These are phyloP conservation scores for Fusarium abutilonis DNA, from an alignment of 2,329 filamentous ascomycete genomes.

Conservation along the genomic window DNA sequence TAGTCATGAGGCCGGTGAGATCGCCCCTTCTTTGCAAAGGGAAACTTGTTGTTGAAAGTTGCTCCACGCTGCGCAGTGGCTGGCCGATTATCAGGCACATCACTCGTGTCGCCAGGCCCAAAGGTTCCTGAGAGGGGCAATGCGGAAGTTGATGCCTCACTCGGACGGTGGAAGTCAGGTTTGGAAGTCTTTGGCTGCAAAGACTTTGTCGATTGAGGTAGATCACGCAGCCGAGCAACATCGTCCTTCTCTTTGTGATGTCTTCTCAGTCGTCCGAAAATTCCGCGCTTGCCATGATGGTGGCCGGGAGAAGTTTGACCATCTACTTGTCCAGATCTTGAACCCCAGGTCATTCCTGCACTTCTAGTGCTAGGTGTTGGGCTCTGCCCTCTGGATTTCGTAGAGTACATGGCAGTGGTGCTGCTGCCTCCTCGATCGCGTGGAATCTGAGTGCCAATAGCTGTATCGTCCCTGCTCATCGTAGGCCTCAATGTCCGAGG, in stretches of 20 bases:
- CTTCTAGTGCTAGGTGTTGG: constrained; percentile 81
- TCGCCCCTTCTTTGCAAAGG: constrained; percentile 67
- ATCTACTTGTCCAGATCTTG: constrained; percentile 60
- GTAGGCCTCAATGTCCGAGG: constrained; percentile 74
- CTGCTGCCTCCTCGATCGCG: constrained; percentile 62
- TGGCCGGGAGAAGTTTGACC: constrained; percentile 68
- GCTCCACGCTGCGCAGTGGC: constrained; percentile 51
- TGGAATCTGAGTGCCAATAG: constrained; percentile 55
- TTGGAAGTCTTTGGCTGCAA: constrained; percentile 62
- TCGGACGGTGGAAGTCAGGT: constrained; percentile 55
- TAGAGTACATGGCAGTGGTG: constrained; percentile 55
- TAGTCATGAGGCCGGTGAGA: constrained; percentile 60
- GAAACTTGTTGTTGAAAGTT: constrained; percentile 71
- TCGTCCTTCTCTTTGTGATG: constrained; percentile 64
- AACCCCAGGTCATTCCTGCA: constrained; percentile 56
- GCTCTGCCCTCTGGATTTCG: constrained; percentile 74
- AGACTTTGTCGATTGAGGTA: constrained; percentile 64
- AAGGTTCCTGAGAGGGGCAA: constrained; percentile 48
- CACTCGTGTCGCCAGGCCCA: constrained; percentile 46
- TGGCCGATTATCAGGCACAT: constrained; percentile 44
- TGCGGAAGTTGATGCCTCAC: constrained; percentile 52
- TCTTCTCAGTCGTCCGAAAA: constrained; percentile 61
- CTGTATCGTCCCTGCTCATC: constrained; percentile 78
- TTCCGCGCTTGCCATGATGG: constrained; percentile 62
- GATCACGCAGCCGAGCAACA: constrained; percentile 56